phyloP scores from a whole-genome alignment of 805 yeast species.

The Zygosaccharomyces rouxii region DNA sequence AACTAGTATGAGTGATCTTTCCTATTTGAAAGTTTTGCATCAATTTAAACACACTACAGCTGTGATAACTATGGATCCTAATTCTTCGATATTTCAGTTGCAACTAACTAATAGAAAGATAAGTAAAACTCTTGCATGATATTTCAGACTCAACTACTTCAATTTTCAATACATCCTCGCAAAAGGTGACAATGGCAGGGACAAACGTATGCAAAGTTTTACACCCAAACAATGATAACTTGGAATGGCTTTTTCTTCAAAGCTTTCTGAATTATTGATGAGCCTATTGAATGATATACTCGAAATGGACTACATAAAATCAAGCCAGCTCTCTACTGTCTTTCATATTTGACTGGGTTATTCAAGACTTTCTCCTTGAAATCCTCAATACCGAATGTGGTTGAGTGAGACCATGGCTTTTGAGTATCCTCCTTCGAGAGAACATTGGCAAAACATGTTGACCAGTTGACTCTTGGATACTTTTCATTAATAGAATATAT shows the following conservation, averaged over 20 bases:
- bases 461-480: background rate
- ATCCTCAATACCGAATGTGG: background rate
- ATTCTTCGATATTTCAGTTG: too few species aligned
- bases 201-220: too few species aligned
- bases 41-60: too few species aligned
- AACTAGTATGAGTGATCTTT: too few species aligned
- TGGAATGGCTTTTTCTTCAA: too few species aligned
- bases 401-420: background rate
- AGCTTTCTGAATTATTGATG: background rate
- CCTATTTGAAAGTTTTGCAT: too few species aligned
- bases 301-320: background rate
- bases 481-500: background rate
- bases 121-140: too few species aligned
- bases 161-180: too few species aligned
- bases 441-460: background rate
- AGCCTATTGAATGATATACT: background rate
- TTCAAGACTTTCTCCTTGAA: background rate
- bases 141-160: too few species aligned
- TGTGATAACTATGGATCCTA: too few species aligned
- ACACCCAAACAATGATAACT: too few species aligned
- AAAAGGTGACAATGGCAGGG: background rate
- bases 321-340: background rate
- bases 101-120: too few species aligned
- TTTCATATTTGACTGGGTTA: background rate
- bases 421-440: background rate